Percentiles rank a stretch among this genome's conserved stretches.
These are phyloP conservation scores for Torulaspora franciscae DNA, from an alignment of 805 yeast genomes.

Conservation along the genomic window DNA sequence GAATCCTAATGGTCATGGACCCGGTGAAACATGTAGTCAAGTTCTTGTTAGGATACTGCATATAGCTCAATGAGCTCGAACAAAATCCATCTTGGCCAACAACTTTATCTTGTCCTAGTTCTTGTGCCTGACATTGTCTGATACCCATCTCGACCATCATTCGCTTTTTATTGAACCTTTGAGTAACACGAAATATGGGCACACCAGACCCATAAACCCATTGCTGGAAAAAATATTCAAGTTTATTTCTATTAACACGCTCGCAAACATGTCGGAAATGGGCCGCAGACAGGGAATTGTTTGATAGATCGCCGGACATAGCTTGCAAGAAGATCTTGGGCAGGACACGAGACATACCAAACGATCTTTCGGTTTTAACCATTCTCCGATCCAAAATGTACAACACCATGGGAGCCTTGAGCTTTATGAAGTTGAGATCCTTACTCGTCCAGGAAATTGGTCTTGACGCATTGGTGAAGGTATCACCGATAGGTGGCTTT, in stretches of 20 bases:
- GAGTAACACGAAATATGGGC: constrained; percentile 84
- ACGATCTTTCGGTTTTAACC: constrained; percentile 93
- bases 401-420: constrained; percentile 83
- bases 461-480: constrained; percentile 37
- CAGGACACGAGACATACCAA: constrained; percentile 85
- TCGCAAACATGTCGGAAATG: constrained; percentile 95
- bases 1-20: constrained; percentile 94
- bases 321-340: constrained; percentile 91
- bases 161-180: constrained; percentile 86
- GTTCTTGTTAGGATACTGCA: constrained; percentile 21
- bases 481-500: constrained; percentile 74
- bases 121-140: constrained; percentile 77
- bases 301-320: constrained; percentile 86
- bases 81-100: constrained; percentile 29
- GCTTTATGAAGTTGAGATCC: constrained; percentile 62
- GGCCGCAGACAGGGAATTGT: constrained; percentile 68
- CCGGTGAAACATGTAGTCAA: constrained; percentile 61
- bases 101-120: constrained; percentile 36
- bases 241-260: constrained; percentile 79
- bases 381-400: constrained; percentile 82
- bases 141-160: constrained; percentile 93
- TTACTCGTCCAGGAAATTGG: constrained; percentile 28
- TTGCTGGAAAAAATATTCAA: constrained; percentile 81
- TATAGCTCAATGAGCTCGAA: constrained; percentile 26
- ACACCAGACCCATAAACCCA: constrained; percentile 91